These are phyloP conservation scores for Ganoderma boninense DNA, from an alignment of 1,284 basidiomycete genomes.

Conservation along the genomic window DNA sequence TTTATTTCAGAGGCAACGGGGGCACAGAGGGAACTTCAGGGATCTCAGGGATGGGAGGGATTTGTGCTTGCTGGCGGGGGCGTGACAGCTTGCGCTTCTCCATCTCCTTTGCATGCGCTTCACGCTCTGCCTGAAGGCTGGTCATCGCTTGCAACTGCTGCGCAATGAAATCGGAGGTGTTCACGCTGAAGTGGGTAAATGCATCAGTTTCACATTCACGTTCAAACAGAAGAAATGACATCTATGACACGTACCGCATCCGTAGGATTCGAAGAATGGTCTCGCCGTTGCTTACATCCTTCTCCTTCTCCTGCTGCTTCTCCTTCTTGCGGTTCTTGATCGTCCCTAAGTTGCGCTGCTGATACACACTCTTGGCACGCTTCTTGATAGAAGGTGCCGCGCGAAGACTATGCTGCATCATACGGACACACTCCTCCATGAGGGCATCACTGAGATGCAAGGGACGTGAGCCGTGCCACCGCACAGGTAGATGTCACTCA, in stretches of 20 bases:
- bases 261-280: constrained; percentile 92
- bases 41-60: constrained; percentile 35
- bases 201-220: background rate
- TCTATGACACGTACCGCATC: constrained; percentile 77
- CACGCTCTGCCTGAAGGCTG: constrained; percentile 79
- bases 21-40: constrained; percentile 33
- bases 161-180: constrained; percentile 88
- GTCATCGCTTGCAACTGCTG: constrained; percentile 86
- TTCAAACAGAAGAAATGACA: background rate
- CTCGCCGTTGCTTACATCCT: constrained; percentile 80
- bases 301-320: constrained; percentile 75
- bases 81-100: constrained; percentile 59
- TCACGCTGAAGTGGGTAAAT: constrained; percentile 55
- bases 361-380: constrained; percentile 90
- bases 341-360: constrained; percentile 93
- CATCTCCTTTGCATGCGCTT: constrained; percentile 62
- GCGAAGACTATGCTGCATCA: constrained; percentile 86
- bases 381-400: constrained; percentile 82
- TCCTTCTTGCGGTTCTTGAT: constrained; percentile 95
- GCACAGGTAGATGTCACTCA: constrained; percentile 47
- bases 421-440: constrained; percentile 96
- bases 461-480: constrained; percentile 17
- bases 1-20: constrained; percentile 34
- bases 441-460: constrained; percentile 72
- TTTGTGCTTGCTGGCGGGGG: constrained; percentile 38